Conservation (phyloP, 768 basidiomycete species). For the Mycena kentingensis region DNA sequence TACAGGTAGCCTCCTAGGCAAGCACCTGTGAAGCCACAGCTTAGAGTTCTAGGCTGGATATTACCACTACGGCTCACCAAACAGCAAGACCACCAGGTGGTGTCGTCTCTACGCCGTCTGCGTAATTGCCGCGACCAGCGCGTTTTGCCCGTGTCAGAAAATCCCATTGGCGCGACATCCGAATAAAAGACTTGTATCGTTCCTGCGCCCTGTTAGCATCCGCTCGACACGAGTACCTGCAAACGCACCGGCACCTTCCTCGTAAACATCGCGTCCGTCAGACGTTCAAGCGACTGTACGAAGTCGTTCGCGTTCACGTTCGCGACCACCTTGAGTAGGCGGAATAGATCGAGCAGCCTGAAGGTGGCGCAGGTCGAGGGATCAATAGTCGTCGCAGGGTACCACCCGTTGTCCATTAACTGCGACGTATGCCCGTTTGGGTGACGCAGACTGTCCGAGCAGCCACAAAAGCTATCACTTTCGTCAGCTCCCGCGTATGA, state of each 20-base stretch:
- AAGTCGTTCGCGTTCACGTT: slow-evolving; percentile 18
- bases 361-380: slow-evolving; percentile 15
- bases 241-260: slow-evolving; percentile 2
- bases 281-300: slow-evolving; percentile 5
- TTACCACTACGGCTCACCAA: slow-evolving; percentile 12
- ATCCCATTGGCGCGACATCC: too few relatives aligned
- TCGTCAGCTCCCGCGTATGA: too few relatives aligned
- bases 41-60: too few relatives aligned
- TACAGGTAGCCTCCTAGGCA: too few relatives aligned
- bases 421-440: neutral
- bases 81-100: slow-evolving; percentile 7
- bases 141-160: too few relatives aligned
- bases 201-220: neutral
- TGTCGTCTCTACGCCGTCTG: neutral
- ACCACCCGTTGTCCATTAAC: slow-evolving; percentile 14
- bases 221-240: too few relatives aligned
- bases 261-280: neutral
- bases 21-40: too few relatives aligned
- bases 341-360: slow-evolving; percentile 12
- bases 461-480: too few relatives aligned
- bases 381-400: slow-evolving; percentile 10
- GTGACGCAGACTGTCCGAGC: neutral
- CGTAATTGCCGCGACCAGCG: slow-evolving; percentile 7
- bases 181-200: too few relatives aligned
- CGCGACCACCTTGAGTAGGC: slow-evolving; percentile 9